phyloP scores from a whole-genome alignment of 2,329 filamentous ascomycete species.

The Zasmidium citrigriseum region DNA sequence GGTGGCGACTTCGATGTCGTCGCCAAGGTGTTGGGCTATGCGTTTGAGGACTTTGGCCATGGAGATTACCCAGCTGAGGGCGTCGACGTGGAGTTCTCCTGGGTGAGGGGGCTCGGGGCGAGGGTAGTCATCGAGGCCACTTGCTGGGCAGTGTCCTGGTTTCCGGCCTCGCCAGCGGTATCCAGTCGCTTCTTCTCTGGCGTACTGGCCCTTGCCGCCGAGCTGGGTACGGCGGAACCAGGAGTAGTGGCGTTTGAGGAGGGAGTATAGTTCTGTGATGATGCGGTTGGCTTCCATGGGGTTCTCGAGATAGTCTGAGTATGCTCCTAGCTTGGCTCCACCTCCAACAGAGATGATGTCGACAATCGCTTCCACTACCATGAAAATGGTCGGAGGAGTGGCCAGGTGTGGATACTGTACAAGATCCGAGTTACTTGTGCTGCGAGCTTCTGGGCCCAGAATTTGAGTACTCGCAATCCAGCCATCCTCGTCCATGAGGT shows the following conservation, averaged over 20 bases:
- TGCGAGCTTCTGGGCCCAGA: neutral
- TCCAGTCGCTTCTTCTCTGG: slow-evolving; percentile 40
- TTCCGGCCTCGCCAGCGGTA: slow-evolving; percentile 93
- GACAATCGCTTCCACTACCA: neutral
- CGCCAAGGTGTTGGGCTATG: slow-evolving; percentile 72
- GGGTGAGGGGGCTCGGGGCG: slow-evolving; percentile 88
- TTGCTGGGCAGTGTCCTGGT: slow-evolving; percentile 80
- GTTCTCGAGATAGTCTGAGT: neutral
- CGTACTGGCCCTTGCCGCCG: neutral
- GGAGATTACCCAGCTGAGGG: slow-evolving; percentile 92
- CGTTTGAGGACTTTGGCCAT: slow-evolving; percentile 80
- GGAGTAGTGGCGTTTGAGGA: neutral
- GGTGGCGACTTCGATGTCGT: slow-evolving; percentile 38
- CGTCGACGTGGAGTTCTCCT: slow-evolving; percentile 88
- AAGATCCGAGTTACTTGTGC: neutral
- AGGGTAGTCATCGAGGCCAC: slow-evolving; percentile 91
- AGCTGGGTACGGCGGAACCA: neutral
- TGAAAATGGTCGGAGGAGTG: neutral
- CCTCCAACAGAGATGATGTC: neutral
- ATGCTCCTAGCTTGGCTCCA: neutral
- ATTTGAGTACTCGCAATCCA: neutral
- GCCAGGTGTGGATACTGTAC: neutral
- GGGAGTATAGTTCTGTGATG: neutral
- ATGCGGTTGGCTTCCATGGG: neutral
- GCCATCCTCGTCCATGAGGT: neutral